phyloP scores from a whole-genome alignment of 805 yeast genomes.

The Kazachstania africana region DNA sequence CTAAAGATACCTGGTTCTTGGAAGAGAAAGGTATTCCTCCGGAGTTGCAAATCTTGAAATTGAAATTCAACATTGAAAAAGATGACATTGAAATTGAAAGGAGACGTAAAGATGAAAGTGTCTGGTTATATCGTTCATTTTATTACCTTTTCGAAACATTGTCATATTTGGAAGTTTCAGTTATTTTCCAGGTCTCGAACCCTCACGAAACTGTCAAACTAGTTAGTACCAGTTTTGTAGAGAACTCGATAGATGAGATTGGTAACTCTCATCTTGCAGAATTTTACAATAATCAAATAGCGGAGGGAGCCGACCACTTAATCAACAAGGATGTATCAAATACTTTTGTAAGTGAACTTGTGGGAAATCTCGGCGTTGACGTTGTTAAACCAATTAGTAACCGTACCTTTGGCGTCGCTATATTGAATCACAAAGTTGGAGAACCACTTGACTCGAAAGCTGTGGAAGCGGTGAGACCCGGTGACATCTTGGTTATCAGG shows the following conservation, averaged over 20 bases:
- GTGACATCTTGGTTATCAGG: constrained; percentile 71
- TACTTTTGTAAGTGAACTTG: constrained; percentile 4
- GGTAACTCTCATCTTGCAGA: neutral
- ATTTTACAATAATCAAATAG: neutral
- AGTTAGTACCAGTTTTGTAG: constrained; percentile 21
- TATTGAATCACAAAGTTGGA: constrained; percentile 41
- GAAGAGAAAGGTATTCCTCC: constrained; percentile 42
- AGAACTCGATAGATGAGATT: constrained; percentile 2
- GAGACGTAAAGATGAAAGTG: constrained; percentile 42
- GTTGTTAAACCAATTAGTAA: constrained; percentile 39
- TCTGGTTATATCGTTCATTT: constrained; percentile 45
- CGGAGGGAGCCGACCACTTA: constrained; percentile 31
- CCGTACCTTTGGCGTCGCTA: constrained; percentile 52
- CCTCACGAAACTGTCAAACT: constrained; percentile 38
- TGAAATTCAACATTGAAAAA: constrained; percentile 40
- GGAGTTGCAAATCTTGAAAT: constrained; percentile 4
- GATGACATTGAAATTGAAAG: constrained; percentile 46
- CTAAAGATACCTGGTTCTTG: constrained; percentile 56
- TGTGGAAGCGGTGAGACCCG: constrained; percentile 58
- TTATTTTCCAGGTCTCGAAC: constrained; percentile 41
- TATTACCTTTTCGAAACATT: constrained; percentile 65
- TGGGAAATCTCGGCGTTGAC: constrained; percentile 1
- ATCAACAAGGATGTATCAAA: constrained; percentile 17
- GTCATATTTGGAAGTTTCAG: constrained; percentile 50
- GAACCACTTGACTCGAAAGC: constrained; percentile 35